phyloP scores from a whole-genome alignment of 768 basidiomycete species.

The Hortiboletus campestris region DNA sequence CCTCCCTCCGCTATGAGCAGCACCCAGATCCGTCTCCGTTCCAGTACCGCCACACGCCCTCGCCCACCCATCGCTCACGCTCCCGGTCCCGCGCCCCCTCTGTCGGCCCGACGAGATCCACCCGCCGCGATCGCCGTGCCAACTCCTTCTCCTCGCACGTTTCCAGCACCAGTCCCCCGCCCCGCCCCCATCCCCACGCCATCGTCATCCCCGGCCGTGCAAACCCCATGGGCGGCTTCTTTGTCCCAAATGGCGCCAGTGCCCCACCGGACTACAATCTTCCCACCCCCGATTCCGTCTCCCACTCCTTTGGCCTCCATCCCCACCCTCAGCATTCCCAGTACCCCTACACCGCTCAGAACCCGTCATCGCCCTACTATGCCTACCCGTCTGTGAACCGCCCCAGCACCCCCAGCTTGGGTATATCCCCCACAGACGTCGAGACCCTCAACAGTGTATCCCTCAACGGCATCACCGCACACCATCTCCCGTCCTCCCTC shows the following conservation, averaged over 20 bases:
- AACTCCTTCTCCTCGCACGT: constrained; percentile 58
- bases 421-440: constrained; percentile 28
- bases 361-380: constrained; percentile 32
- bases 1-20: constrained; percentile 50
- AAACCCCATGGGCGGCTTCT: constrained; percentile 32
- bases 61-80: constrained; percentile 43
- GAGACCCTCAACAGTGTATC: constrained; percentile 21
- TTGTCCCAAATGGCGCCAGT: constrained; percentile 26
- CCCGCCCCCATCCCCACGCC: constrained; percentile 53
- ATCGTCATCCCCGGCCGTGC: constrained; percentile 63
- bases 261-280: constrained; percentile 40
- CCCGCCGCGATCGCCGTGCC: constrained; percentile 51
- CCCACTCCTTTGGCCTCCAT: constrained; percentile 33
- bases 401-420: constrained; percentile 18
- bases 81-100: constrained; percentile 38
- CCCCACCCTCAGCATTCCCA: constrained; percentile 28
- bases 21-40: constrained; percentile 35
- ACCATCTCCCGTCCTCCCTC: constrained; percentile 22
- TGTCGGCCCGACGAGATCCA: constrained; percentile 53
- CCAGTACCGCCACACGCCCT: constrained; percentile 28
- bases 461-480: constrained; percentile 16
- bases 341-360: constrained; percentile 26
- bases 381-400: constrained; percentile 19
- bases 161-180: constrained; percentile 50
- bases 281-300: constrained; percentile 41